Base-by-base conservation (phyloP, 2,329 filamentous ascomycete species). In the Hymenoscyphus occultus region DNA sequence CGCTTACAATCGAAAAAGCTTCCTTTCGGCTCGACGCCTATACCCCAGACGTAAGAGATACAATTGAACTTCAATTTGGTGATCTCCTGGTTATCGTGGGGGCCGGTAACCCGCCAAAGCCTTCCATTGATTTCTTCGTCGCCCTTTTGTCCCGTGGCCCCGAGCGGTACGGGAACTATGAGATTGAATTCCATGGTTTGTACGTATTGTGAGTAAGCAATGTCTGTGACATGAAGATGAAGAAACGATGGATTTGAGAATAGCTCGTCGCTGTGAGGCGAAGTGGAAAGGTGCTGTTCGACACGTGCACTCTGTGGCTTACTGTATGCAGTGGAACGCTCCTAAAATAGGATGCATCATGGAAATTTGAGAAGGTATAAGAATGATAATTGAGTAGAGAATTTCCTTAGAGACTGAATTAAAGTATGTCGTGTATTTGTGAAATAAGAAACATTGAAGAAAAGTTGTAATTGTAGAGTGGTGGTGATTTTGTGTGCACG, bases 21-120 rank as follows among this genome's bases (percentile, higher is more conserved):
- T 19, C 68, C 68, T 32, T 13, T 39, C 16, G 40, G 48, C n/a
- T 65, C 68, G 5, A 61, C 42, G 6, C 63, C 67, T 19, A 31
- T 10, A 2, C 68, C 67, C 68, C 68, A 70, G 40, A 67, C 68
- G n/a, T 70, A 70, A 1, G 67, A 68, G 31, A 68, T 59, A 39
- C 68, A 70, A 9, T 65, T 65, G 45, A 68, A 70, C 48, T 64
- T 67, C n/a, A 61, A 31, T 5, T 54, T 51, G 35, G 28, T 28
- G 2, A 59, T 51, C 14, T 45, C 39, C 12, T 64, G 54, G 35
- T 56, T 39, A 42, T 64, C 59, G 22, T 62, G 39, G 62, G 66
- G 48, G 1, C 60, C 65, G 22, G 67, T 64, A 31, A 69, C 65
- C 32, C 65, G 62, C 68, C 68, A 69, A 32, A 62, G 35, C 35